These are phyloP conservation scores for Prototheca wickerhamii DNA, from an alignment of 163 green algal genomes.

Conservation along the genomic window DNA sequence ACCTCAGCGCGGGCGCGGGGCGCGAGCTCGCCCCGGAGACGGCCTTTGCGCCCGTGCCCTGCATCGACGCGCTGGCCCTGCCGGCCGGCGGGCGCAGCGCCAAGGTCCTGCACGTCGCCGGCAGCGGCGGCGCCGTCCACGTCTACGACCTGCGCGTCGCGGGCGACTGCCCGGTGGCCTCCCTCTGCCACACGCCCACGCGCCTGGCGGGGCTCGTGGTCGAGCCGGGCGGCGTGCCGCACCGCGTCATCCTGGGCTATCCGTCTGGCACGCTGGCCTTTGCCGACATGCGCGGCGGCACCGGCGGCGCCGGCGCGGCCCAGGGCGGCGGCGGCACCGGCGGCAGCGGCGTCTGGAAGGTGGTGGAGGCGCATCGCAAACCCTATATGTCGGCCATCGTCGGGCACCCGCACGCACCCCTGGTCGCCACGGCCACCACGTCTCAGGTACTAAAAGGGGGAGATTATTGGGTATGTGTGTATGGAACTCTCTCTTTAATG, in stretches of 20 bases:
- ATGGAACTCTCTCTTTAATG: too few species aligned
- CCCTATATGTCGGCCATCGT: constrained; percentile 62
- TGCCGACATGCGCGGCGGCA: constrained; percentile 39
- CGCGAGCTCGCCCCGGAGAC: neutral
- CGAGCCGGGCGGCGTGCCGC: constrained; percentile 41
- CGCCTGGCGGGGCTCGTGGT: constrained; percentile 42
- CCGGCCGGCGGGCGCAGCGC: constrained; percentile 37
- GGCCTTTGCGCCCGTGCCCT: neutral
- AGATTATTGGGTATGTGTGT: neutral
- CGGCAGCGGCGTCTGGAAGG: constrained; percentile 29
- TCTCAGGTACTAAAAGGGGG: constrained; percentile 19
- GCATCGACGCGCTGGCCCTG: constrained; percentile 35
- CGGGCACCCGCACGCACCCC: constrained; percentile 60
- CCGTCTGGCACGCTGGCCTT: constrained; percentile 50
- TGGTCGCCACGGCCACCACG: constrained; percentile 72
- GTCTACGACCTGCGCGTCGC: constrained; percentile 62
- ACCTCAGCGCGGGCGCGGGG: neutral
- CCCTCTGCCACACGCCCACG: constrained; percentile 24
- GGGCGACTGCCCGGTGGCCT: constrained; percentile 18
- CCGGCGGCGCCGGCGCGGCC: constrained; percentile 10
- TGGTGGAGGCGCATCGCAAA: constrained; percentile 57
- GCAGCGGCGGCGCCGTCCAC: constrained; percentile 46
- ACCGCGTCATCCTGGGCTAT: constrained; percentile 35
- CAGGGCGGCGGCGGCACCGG: neutral
- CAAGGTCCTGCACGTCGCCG: constrained; percentile 53